Conservation (phyloP, 2,329 filamentous ascomycete species). For the Plenodomus biglobosus region DNA sequence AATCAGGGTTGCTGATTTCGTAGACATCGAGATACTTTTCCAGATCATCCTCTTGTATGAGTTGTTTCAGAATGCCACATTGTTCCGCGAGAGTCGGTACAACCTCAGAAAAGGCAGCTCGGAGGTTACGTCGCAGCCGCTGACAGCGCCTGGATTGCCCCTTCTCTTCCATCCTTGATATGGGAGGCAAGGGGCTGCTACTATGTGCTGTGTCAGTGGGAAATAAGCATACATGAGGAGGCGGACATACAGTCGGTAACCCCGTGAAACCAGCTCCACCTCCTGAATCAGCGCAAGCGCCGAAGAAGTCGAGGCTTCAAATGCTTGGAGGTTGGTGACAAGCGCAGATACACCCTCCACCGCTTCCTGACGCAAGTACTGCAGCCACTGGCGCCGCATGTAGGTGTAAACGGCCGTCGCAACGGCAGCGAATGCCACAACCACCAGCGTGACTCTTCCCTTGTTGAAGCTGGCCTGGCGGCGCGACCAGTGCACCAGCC, state of each 20-base stretch:
- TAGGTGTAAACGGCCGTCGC: conserved; percentile 69
- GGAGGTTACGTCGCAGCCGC: conserved; percentile 75
- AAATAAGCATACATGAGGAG: conserved; percentile 4
- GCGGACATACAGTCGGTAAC: conserved; percentile 73
- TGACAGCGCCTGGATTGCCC: conserved; percentile 77
- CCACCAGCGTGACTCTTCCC: conserved; percentile 53
- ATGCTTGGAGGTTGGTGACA: conserved; percentile 73
- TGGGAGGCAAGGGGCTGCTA: conserved; percentile 86
- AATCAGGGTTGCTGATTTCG: conserved; percentile 52
- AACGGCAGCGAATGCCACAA: conserved; percentile 55
- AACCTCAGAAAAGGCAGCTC: conserved; percentile 67
- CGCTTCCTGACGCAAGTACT: conserved; percentile 73
- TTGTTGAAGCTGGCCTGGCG: conserved; percentile 58
- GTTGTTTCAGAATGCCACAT: conserved; percentile 66
- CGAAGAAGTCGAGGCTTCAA: conserved; percentile 75
- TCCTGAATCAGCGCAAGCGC: conserved; percentile 85
- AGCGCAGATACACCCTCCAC: conserved; percentile 69
- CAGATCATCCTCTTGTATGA: conserved; percentile 78
- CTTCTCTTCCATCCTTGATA: conserved; percentile 84
- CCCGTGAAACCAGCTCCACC: conserved; percentile 90
- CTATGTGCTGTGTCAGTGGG: conserved; percentile 51
- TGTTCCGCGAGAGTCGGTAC: conserved; percentile 73
- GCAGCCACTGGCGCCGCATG: conserved; percentile 77
- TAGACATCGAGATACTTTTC: conserved; percentile 86
- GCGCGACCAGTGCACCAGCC: conserved; percentile 71